These are phyloP conservation scores for Inga oerstediana DNA, from an alignment of 306 rosid species.

Conservation along the genomic window DNA sequence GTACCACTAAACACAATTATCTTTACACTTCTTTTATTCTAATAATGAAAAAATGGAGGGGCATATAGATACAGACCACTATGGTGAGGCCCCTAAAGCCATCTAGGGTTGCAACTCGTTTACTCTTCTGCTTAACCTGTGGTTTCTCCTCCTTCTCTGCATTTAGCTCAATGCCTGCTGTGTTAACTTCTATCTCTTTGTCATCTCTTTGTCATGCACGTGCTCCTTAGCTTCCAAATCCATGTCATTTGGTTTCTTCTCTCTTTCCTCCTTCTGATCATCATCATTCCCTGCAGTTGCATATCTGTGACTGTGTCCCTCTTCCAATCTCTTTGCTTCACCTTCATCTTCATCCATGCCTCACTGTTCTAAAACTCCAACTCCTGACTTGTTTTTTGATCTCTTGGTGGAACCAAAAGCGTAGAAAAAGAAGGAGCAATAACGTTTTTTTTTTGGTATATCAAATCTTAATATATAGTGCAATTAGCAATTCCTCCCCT, in stretches of 20 bases:
- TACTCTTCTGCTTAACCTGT: constrained; percentile 44
- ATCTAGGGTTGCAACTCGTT: constrained; percentile 73
- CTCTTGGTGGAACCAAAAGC: neutral
- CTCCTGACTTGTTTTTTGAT: neutral
- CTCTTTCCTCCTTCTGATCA: constrained; percentile 9
- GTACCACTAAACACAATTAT: neutral
- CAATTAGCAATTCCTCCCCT: too few species aligned
- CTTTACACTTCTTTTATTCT: neutral
- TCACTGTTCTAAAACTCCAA: neutral
- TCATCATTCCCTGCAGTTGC: constrained; percentile 5
- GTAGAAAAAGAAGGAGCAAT: constrained; percentile 4
- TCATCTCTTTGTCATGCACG: constrained; percentile 22
- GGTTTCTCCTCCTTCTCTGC: constrained; percentile 19
- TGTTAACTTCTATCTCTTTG: constrained; percentile 1
- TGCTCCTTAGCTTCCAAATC: constrained; percentile 32
- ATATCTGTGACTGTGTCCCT: constrained; percentile 37
- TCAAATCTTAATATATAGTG: too few species aligned
- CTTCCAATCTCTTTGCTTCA: constrained; percentile 60
- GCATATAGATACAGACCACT: constrained; percentile 52
- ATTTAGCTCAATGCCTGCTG: neutral
- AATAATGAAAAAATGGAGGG: neutral
- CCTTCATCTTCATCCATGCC: constrained; percentile 65
- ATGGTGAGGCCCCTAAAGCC: constrained; percentile 79
- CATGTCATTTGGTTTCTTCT: neutral
- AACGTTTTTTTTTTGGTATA: too few species aligned